Percentiles rank a stretch among this genome's conserved stretches.
phyloP scores from a whole-genome alignment of 345 rosid genomes.

The Syzygium grande region DNA sequence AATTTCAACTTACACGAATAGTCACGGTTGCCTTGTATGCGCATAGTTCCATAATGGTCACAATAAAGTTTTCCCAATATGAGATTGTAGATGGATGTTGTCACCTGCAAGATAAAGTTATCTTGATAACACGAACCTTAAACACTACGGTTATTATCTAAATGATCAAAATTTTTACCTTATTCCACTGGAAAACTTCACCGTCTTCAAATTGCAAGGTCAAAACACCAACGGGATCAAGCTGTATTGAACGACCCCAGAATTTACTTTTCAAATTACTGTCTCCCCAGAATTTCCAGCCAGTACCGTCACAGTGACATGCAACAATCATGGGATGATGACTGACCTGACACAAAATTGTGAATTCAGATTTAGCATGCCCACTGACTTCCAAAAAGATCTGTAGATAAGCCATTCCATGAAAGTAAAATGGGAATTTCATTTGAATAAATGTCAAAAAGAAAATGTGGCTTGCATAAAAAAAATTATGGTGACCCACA shows the following conservation, averaged over 20 bases:
- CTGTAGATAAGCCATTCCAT: background rate
- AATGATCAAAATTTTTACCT: conserved; percentile 29
- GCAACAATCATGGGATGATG: conserved; percentile 99
- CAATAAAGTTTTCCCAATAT: conserved; percentile 93
- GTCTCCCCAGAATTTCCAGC: conserved; percentile 99
- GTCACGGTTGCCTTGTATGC: conserved; percentile 62
- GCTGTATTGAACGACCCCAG: conserved; percentile 99
- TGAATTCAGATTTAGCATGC: background rate
- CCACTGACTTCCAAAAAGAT: background rate
- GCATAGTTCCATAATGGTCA: conserved; percentile 99
- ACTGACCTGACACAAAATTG: conserved; percentile 60
- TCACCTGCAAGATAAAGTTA: conserved; percentile 42
- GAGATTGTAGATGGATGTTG: conserved; percentile 97
- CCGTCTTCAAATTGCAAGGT: conserved; percentile 93
- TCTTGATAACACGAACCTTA: background rate
- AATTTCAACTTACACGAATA: conserved; percentile 91
- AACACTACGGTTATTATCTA: background rate
- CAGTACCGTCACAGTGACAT: conserved; percentile 95
- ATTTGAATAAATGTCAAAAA: background rate
- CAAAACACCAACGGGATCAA: conserved; percentile 93
- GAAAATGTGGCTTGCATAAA: background rate
- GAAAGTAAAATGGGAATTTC: background rate
- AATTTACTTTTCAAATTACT: conserved; percentile 96
- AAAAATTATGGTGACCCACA: background rate
- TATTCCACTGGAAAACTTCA: conserved; percentile 89